Conservation (phyloP, 768 basidiomycete genomes). For the Tylopilus sp. region DNA sequence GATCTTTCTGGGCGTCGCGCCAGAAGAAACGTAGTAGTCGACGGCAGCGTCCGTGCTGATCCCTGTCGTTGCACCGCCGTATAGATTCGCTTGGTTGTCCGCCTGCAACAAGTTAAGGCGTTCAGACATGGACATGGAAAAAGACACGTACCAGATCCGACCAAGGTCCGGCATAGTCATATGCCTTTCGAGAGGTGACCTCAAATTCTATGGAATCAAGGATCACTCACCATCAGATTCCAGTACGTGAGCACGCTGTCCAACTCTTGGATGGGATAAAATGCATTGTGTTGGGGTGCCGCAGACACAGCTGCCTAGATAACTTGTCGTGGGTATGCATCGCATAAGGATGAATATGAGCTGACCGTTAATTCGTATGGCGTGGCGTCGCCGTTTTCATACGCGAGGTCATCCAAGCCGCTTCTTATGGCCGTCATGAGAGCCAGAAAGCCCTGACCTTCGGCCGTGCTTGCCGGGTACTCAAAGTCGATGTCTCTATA, state of each 20-base stretch:
- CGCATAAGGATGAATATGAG: not conserved
- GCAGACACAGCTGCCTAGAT: constrained; percentile 56
- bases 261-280: constrained; percentile 60
- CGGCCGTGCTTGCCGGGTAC: constrained; percentile 55
- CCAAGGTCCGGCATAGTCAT: constrained; percentile 82
- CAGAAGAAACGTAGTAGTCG: constrained; percentile 53
- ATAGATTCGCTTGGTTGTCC: constrained; percentile 65
- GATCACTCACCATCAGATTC: constrained; percentile 67
- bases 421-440: constrained; percentile 60
- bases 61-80: constrained; percentile 56
- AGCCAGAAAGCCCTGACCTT: constrained; percentile 65
- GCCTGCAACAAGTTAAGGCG: constrained; percentile 32
- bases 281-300: constrained; percentile 55
- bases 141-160: constrained; percentile 48
- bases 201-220: not conserved
- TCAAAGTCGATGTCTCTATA: constrained; percentile 74
- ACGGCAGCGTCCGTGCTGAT: constrained; percentile 69
- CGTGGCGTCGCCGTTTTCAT: constrained; percentile 54
- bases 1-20: constrained; percentile 64
- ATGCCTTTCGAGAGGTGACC: constrained; percentile 41
- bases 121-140: no score
- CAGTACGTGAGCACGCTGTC: constrained; percentile 65
- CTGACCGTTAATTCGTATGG: constrained; percentile 56
- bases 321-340: not conserved
- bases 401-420: constrained; percentile 57